Evolutionary conservation across 202 grass and related monocot genomes (phyloP).

Genomic region (Dendrocalamus latiflorus): DNA sequence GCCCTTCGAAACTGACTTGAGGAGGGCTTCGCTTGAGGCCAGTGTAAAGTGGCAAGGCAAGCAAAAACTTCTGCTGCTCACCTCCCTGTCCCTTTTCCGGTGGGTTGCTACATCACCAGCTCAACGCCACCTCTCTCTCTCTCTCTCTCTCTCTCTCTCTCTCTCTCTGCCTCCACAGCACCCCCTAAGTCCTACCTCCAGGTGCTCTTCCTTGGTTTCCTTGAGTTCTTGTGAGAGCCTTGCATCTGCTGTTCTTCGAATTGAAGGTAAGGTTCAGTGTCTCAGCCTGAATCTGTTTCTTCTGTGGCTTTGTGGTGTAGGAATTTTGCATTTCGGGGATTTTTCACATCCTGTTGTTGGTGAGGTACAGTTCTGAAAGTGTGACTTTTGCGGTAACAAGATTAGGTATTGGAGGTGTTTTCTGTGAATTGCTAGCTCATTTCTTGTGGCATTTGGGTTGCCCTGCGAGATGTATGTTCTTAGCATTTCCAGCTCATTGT

Average conservation of each 20-base stretch:
- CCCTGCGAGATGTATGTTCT: not conserved
- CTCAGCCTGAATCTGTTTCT: not conserved
- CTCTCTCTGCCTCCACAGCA: not conserved
- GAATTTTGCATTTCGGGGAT: not conserved
- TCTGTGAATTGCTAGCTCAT: not conserved
- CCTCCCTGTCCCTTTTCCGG: constrained; percentile 10
- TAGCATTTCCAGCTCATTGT: not conserved
- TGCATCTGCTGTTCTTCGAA: not conserved
- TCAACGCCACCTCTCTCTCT: no score
- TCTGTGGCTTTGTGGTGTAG: not conserved
- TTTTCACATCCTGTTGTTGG: no score
- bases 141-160: no score
- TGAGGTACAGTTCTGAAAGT: not conserved
- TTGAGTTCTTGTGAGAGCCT: not conserved
- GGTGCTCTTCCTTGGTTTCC: not conserved
- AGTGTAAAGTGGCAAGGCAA: not conserved
- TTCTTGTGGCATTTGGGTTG: constrained; percentile 12
- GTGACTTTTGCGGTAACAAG: no score
- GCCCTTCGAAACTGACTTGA: constrained; percentile 6
- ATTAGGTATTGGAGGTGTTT: not conserved
- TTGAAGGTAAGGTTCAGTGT: constrained; percentile 27
- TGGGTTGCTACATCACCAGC: not conserved
- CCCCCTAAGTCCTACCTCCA: not conserved
- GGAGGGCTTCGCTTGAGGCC: not conserved
- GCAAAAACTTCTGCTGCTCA: constrained; percentile 2